Evolutionary conservation across 805 yeast genomes (phyloP).

Genomic region (Candida khao-thaluensis): DNA sequence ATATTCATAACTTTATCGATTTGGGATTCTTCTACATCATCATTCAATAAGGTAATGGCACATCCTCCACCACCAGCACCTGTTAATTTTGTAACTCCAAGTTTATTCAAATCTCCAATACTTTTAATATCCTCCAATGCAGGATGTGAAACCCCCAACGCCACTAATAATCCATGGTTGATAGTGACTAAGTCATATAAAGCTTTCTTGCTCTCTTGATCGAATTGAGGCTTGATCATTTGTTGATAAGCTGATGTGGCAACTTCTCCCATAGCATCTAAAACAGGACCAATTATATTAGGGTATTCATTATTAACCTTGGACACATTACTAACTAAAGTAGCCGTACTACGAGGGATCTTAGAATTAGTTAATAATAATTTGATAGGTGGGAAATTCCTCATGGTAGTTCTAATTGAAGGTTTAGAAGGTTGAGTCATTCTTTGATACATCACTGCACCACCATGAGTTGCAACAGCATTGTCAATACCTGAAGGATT

Average conservation of each 20-base stretch:
- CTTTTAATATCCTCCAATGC: constrained; percentile 73
- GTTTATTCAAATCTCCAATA: constrained; percentile 55
- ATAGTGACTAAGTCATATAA: constrained; percentile 67
- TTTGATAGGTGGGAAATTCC: constrained; percentile 70
- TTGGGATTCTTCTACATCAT: constrained; percentile 33
- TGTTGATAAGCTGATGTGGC: constrained; percentile 70
- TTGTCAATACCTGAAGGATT: constrained; percentile 97
- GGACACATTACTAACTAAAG: constrained; percentile 75
- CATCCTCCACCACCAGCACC: constrained; percentile 99
- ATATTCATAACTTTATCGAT: constrained; percentile 36
- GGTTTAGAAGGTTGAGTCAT: constrained; percentile 50
- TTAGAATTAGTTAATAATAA: constrained; percentile 80
- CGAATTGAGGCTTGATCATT: constrained; percentile 54
- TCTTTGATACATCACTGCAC: constrained; percentile 89
- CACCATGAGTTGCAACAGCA: constrained; percentile 93
- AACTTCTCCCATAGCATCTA: constrained; percentile 74
- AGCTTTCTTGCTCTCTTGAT: constrained; percentile 31
- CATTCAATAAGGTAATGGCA: constrained; percentile 78
- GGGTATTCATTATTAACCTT: constrained; percentile 53
- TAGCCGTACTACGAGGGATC: constrained; percentile 86
- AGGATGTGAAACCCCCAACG: constrained; percentile 93
- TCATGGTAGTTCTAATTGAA: constrained; percentile 63
- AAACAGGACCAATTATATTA: constrained; percentile 51
- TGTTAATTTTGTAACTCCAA: constrained; percentile 91
- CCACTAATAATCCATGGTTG: constrained; percentile 83